Conservation (phyloP, 306 rosid species). For the Prunus mongolica region DNA sequence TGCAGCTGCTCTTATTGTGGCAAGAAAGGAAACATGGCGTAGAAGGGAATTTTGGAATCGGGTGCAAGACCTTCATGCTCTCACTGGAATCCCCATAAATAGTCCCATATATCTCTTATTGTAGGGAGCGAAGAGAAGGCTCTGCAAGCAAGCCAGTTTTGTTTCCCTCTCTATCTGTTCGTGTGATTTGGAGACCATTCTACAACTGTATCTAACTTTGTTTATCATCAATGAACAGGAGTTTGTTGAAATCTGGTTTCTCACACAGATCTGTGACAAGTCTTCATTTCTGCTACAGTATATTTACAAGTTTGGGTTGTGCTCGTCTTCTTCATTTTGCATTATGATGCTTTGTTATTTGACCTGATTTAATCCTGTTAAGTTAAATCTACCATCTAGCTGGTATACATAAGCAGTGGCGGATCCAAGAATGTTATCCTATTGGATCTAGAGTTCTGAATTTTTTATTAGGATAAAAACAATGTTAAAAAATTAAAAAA, state of each 20-base stretch:
- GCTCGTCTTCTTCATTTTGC: neutral
- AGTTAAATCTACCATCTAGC: too few species aligned
- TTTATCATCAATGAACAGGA: constrained; percentile 41
- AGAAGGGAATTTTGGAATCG: constrained; percentile 68
- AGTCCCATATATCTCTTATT: constrained; percentile 83
- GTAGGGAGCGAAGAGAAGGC: constrained; percentile 92
- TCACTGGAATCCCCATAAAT: constrained; percentile 81
- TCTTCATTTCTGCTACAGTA: neutral
- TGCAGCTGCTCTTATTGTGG: constrained; percentile 82
- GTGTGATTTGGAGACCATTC: neutral
- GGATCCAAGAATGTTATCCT: too few species aligned
- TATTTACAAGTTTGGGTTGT: neutral
- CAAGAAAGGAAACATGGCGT: constrained; percentile 79
- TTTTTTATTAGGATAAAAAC: too few species aligned
- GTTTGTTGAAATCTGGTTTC: constrained; percentile 82
- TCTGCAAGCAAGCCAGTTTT: constrained; percentile 76
- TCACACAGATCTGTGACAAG: constrained; percentile 70
- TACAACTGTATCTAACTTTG: constrained; percentile 12
- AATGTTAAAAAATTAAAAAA: too few species aligned
- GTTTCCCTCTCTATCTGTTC: neutral
- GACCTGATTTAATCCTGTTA: too few species aligned
- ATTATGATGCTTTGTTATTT: too few species aligned
- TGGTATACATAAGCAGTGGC: too few species aligned
- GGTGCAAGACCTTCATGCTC: constrained; percentile 66
- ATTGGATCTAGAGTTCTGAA: too few species aligned